Percentiles rank a stretch among this genome's conserved stretches.
phyloP scores from a whole-genome alignment of 768 basidiomycete genomes.

The Crepidotus variabilis region DNA sequence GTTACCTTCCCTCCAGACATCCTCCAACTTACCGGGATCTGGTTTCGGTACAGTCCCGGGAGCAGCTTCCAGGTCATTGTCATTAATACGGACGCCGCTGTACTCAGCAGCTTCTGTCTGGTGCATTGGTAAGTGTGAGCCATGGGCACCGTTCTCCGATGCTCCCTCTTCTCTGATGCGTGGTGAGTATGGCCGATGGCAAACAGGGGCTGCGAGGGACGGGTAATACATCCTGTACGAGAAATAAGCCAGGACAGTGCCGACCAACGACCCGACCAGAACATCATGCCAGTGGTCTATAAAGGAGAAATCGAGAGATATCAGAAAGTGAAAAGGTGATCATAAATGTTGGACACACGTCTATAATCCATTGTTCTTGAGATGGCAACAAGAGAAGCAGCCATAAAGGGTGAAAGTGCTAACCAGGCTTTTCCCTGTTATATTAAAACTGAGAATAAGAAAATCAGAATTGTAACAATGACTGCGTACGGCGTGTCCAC shows the following conservation, averaged over 20 bases:
- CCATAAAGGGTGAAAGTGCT: slow-evolving; percentile 69
- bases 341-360: slow-evolving; percentile 44
- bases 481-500: slow-evolving; percentile 61
- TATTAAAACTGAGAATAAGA: slow-evolving; percentile 1
- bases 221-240: slow-evolving; percentile 84
- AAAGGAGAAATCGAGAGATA: slow-evolving; percentile 9
- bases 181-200: slow-evolving; percentile 69
- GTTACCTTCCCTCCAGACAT: not conserved
- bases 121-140: not conserved
- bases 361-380: slow-evolving; percentile 91
- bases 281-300: slow-evolving; percentile 94
- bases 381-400: slow-evolving; percentile 75
- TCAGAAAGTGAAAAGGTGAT: not conserved
- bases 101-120: not conserved
- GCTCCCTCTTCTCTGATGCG: slow-evolving; percentile 33
- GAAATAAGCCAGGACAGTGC: slow-evolving; percentile 68
- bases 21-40: not conserved
- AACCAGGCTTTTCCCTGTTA: slow-evolving; percentile 79
- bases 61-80: not conserved
- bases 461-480: slow-evolving; percentile 2
- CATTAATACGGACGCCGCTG: not conserved
- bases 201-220: slow-evolving; percentile 56
- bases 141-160: not conserved
- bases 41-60: not conserved
- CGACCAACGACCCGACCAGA: slow-evolving; percentile 72